These are phyloP conservation scores for Globisporangium parvum DNA, from an alignment of 352 stramenopile species.

Conservation along the genomic window DNA sequence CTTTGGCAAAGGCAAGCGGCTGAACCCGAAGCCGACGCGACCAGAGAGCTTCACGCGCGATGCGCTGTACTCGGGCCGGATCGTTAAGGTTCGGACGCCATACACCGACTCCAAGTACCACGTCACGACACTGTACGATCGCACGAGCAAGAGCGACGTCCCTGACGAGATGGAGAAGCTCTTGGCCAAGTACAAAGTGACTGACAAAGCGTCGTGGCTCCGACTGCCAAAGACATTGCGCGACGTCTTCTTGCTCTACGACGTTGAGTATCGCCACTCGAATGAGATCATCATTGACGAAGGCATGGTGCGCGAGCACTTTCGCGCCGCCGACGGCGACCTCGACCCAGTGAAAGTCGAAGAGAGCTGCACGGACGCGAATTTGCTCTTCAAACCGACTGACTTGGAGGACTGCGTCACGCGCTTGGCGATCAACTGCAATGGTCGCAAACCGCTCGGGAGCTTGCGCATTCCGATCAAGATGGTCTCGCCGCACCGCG, in stretches of 20 bases:
- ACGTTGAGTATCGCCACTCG: constrained; percentile 55
- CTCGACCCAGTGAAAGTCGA: constrained; percentile 49
- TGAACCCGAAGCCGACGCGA: constrained; percentile 44
- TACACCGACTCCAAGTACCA: constrained; percentile 45
- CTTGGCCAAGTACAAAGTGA: constrained; percentile 46
- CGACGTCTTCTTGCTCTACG: constrained; percentile 66
- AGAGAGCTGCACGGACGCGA: constrained; percentile 54
- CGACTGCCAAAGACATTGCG: constrained; percentile 33
- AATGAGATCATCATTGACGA: constrained; percentile 62
- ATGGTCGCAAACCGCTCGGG: constrained; percentile 44
- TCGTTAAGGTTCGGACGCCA: constrained; percentile 48
- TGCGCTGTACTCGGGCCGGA: constrained; percentile 41
- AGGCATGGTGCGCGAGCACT: constrained; percentile 47
- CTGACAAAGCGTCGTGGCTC: constrained; percentile 44
- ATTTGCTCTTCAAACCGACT: constrained; percentile 51
- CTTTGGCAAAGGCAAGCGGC: constrained; percentile 37
- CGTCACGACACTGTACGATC: constrained; percentile 35
- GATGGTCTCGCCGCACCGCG: constrained; percentile 50
- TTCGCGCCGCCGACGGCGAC: constrained; percentile 49
- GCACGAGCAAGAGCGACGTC: constrained; percentile 21
- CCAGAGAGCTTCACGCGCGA: constrained; percentile 34
- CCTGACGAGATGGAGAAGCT: constrained; percentile 27
- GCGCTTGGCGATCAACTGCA: constrained; percentile 38
- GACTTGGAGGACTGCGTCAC: constrained; percentile 66
- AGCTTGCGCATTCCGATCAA: constrained; percentile 61